phyloP scores from a whole-genome alignment of 345 rosid species.

The Erysimum cheiranthoides region DNA sequence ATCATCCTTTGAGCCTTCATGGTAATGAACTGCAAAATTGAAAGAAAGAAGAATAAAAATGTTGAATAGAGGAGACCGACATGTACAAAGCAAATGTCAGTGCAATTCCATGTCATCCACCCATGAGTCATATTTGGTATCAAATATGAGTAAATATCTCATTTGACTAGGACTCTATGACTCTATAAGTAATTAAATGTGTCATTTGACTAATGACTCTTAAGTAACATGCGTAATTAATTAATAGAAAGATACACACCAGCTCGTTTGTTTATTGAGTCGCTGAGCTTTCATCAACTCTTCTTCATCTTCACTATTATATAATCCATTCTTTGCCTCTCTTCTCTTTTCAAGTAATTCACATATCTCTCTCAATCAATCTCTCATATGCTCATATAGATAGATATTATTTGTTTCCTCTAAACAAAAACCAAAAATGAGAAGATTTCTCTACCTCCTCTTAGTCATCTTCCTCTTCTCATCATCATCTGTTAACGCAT shows the following conservation, averaged over 20 bases:
- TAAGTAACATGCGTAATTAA: background rate
- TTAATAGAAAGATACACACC: background rate
- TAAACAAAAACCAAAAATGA: slow-evolving; percentile 35
- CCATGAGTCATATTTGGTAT: background rate
- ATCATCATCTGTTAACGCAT: slow-evolving; percentile 55
- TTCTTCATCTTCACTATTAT: background rate
- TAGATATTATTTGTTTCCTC: background rate
- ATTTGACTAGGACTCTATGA: background rate
- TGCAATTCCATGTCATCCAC: background rate
- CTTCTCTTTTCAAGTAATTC: background rate
- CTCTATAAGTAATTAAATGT: background rate
- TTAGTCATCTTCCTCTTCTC: slow-evolving; percentile 34
- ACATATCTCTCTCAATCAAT: background rate
- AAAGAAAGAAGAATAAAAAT: too few relatives aligned
- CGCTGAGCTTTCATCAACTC: slow-evolving; percentile 29
- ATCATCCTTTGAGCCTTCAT: too few relatives aligned
- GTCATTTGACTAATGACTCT: background rate
- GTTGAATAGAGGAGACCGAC: background rate
- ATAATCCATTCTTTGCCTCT: slow-evolving; percentile 19
- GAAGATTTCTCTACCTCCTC: slow-evolving; percentile 37
- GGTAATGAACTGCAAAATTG: too few relatives aligned
- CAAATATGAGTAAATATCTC: background rate
- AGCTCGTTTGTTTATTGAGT: background rate
- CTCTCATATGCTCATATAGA: background rate
- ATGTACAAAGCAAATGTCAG: background rate